Conservation (phyloP, 2,329 filamentous ascomycete genomes). For the Aspergillus fructus region DNA sequence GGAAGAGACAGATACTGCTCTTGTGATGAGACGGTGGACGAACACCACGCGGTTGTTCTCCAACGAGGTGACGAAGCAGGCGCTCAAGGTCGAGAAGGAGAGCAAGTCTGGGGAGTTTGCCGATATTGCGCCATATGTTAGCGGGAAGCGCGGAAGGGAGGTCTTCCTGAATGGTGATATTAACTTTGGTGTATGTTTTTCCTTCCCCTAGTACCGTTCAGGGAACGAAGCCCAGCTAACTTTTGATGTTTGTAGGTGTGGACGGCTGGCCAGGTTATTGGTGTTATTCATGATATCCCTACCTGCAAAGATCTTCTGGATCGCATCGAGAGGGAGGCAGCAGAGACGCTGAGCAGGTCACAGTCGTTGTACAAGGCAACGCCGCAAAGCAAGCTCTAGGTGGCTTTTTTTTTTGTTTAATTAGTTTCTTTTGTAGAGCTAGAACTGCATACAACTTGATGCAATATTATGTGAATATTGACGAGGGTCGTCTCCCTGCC, state of each 20-base stretch:
- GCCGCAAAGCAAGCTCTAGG: constrained; percentile 57
- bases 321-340: constrained; percentile 76
- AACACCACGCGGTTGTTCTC: constrained; percentile 87
- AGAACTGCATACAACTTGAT: background rate
- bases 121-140: constrained; percentile 83
- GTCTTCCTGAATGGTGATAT: constrained; percentile 91
- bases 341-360: constrained; percentile 63
- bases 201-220: constrained; percentile 24
- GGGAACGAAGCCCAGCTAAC: constrained; percentile 11
- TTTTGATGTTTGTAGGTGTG: constrained; percentile 66
- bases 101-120: constrained; percentile 83
- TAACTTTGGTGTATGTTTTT: constrained; percentile 74
- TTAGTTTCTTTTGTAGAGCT: constrained; percentile 6
- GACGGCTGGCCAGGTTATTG: constrained; percentile 96
- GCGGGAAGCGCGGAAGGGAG: constrained; percentile 83
- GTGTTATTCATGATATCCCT: constrained; percentile 79
- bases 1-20: constrained; percentile 84
- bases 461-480: background rate
- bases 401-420: background rate
- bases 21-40: constrained; percentile 85
- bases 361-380: constrained; percentile 52
- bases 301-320: constrained; percentile 68
- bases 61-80: constrained; percentile 83
- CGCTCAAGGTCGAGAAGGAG: constrained; percentile 78
- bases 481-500: background rate